phyloP scores from a whole-genome alignment of 139 green algal species.

The Volvox reticuliferus region DNA sequence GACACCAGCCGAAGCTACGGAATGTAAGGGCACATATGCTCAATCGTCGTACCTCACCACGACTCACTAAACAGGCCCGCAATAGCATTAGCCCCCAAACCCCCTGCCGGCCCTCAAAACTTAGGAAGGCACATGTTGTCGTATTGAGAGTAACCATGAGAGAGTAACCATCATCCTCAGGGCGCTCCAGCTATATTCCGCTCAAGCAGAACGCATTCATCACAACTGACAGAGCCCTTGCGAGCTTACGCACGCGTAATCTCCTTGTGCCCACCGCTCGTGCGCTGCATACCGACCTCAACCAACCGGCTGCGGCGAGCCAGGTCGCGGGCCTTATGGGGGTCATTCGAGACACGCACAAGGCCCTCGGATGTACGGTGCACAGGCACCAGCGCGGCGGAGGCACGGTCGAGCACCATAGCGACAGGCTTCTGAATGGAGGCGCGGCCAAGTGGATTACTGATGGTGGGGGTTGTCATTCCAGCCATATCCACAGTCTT shows the following conservation, averaged over 20 bases:
- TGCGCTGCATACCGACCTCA: constrained; percentile 18
- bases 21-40: too few relatives aligned
- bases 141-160: too few relatives aligned
- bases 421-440: constrained; percentile 59
- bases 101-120: too few relatives aligned
- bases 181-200: too few relatives aligned
- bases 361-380: constrained; percentile 49
- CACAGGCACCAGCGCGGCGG: constrained; percentile 58
- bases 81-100: too few relatives aligned
- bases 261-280: constrained; percentile 8
- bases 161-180: too few relatives aligned
- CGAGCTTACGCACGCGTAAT: background rate
- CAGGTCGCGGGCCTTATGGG: constrained; percentile 53
- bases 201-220: too few relatives aligned
- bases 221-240: background rate
- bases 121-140: too few relatives aligned
- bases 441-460: constrained; percentile 68
- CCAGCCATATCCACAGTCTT: constrained; percentile 60
- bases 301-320: constrained; percentile 34
- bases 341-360: constrained; percentile 39
- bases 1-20: too few relatives aligned
- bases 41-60: too few relatives aligned
- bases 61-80: too few relatives aligned
- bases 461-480: constrained; percentile 46
- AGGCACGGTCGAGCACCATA: constrained; percentile 56